These are phyloP conservation scores for Lipomyces japonicus DNA, from an alignment of 805 yeast species.

Conservation along the genomic window DNA sequence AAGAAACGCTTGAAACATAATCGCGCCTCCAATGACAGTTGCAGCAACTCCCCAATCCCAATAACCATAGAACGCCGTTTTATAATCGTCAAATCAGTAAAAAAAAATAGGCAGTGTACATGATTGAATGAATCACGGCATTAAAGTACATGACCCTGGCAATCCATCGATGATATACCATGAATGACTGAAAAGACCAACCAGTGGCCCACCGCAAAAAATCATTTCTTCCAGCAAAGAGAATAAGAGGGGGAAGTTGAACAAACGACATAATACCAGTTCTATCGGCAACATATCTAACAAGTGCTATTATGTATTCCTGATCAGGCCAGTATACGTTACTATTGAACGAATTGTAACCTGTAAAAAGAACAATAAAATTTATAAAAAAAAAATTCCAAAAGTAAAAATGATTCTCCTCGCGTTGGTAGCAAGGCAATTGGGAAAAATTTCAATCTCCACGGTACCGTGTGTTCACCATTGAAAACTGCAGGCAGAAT, in stretches of 20 bases:
- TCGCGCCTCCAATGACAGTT: conserved; percentile 47
- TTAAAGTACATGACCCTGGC: conserved; percentile 16
- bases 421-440: conserved; percentile 40
- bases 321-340: neutral
- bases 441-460: conserved; percentile 17
- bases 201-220: conserved; percentile 62
- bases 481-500: conserved; percentile 35
- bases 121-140: conserved; percentile 15
- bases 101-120: conserved; percentile 7
- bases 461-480: conserved; percentile 31
- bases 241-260: conserved; percentile 50
- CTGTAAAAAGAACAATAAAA: conserved; percentile 8
- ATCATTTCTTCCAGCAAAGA: conserved; percentile 73
- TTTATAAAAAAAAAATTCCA: conserved; percentile 7
- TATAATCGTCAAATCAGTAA: no score
- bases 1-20: conserved; percentile 50
- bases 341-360: conserved; percentile 1
- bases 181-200: conserved; percentile 57
- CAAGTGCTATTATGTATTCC: neutral
- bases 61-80: neutral
- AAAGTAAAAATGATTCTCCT: conserved; percentile 32
- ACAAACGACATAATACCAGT: conserved; percentile 32
- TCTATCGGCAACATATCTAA: conserved; percentile 10
- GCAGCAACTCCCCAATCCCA: conserved; percentile 34
- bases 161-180: conserved; percentile 61